Conservation (phyloP, 768 basidiomycete genomes). For the Psilocybe cyanescens region DNA sequence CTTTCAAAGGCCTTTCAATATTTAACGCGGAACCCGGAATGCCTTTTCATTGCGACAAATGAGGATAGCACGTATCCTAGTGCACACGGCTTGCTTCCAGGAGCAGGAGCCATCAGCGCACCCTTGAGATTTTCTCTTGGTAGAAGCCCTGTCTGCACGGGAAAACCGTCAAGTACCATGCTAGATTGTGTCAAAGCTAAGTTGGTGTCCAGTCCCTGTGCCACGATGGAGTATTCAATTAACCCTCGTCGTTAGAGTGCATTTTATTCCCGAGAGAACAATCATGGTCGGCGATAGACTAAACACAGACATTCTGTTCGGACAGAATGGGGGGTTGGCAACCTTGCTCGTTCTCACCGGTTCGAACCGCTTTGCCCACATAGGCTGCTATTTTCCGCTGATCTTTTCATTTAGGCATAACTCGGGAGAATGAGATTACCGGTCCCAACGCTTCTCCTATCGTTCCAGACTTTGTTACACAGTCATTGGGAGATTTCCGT, state of each 20-base stretch:
- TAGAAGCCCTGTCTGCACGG: constrained; percentile 75
- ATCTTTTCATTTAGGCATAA: constrained; percentile 60
- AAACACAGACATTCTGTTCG: constrained; percentile 95
- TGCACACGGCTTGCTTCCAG: constrained; percentile 74
- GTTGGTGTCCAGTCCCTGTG: constrained; percentile 31
- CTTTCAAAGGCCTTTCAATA: constrained; percentile 92
- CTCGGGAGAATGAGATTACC: constrained; percentile 71
- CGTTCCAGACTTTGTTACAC: constrained; percentile 81
- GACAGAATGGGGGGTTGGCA: constrained; percentile 80
- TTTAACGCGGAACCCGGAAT: constrained; percentile 77
- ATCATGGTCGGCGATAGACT: constrained; percentile 97
- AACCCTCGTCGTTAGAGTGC: constrained; percentile 54
- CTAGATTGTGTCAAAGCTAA: constrained; percentile 86
- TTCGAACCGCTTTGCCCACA: constrained; percentile 28
- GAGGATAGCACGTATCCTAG: constrained; percentile 91
- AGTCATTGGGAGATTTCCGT: constrained; percentile 82
- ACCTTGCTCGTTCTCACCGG: constrained; percentile 95
- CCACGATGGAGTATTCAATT: constrained; percentile 13
- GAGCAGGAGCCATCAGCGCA: constrained; percentile 83
- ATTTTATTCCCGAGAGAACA: constrained; percentile 84
- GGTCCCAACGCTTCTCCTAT: constrained; percentile 71
- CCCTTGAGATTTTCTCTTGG: constrained; percentile 77
- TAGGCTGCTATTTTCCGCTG: not conserved
- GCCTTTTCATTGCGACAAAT: constrained; percentile 90
- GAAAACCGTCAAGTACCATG: constrained; percentile 93